Conservation (phyloP, 78 protist genomes). For the Tieghemostelium lacteum region DNA sequence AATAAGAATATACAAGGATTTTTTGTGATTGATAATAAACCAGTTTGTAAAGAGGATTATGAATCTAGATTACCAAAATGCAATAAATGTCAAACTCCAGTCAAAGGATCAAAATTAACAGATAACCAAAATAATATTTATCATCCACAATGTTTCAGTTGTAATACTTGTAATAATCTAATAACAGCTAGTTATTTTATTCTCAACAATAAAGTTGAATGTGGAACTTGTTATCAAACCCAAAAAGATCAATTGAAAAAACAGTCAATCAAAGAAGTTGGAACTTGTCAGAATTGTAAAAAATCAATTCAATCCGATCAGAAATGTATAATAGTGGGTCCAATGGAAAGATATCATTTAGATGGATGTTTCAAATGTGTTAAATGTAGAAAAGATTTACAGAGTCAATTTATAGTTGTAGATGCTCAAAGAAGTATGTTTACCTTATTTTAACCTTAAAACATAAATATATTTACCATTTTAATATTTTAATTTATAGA, state of each 20-base stretch:
- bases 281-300: background rate
- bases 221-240: slow-evolving; percentile 1
- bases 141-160: slow-evolving; percentile 36
- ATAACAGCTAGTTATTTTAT: slow-evolving; percentile 14
- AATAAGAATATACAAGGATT: background rate
- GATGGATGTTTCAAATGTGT: slow-evolving; percentile 21
- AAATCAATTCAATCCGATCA: background rate
- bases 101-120: slow-evolving; percentile 20
- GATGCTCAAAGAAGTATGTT: slow-evolving; percentile 17
- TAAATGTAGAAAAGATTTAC: background rate
- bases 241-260: background rate
- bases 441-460: background rate
- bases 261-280: slow-evolving; percentile 9
- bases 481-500: background rate
- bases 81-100: background rate
- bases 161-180: slow-evolving; percentile 1
- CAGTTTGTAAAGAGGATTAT: slow-evolving; percentile 27
- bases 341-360: slow-evolving; percentile 39
- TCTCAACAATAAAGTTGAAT: background rate
- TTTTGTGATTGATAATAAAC: background rate
- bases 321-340: slow-evolving; percentile 1
- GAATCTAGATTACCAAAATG: background rate
- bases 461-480: background rate
- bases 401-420: slow-evolving; percentile 20
- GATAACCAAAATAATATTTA: slow-evolving; percentile 9